phyloP scores from a whole-genome alignment of 2,329 filamentous ascomycete genomes.

The Pyrenophora teres region DNA sequence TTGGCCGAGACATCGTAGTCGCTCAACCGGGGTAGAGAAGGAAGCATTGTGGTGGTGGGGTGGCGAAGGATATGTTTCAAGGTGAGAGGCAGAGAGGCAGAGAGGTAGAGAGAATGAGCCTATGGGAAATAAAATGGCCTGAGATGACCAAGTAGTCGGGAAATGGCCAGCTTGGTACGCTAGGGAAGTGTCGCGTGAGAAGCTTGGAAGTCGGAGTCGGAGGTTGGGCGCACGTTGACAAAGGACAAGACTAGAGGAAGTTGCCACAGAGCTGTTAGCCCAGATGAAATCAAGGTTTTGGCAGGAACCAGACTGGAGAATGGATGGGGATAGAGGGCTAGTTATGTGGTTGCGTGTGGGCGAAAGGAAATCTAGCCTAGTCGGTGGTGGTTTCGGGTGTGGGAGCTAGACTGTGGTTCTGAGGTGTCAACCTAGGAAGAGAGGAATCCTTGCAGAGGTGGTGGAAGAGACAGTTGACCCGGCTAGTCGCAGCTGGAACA shows the following conservation, averaged over 20 bases:
- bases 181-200: constrained; percentile 10
- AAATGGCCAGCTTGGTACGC: not conserved
- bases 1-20: constrained; percentile 80
- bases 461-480: constrained; percentile 3
- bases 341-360: constrained; percentile 15
- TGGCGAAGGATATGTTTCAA: not conserved
- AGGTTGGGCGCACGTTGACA: not conserved
- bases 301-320: not conserved
- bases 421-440: not conserved
- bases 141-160: not conserved
- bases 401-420: constrained; percentile 13
- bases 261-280: constrained; percentile 12
- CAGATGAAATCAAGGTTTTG: not conserved
- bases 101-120: not conserved
- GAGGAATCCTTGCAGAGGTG: constrained; percentile 10
- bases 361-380: constrained; percentile 21
- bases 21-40: constrained; percentile 57
- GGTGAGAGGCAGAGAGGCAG: not conserved
- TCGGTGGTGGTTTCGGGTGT: constrained; percentile 15
- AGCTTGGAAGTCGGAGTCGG: constrained; percentile 1
- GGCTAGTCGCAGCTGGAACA: constrained; percentile 1
- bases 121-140: not conserved
- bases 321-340: not conserved
- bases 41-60: constrained; percentile 44
- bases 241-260: not conserved